Evolutionary conservation across 495 filamentous ascomycete species (phyloP), one percentile per base, ranked within the genome.

Genomic region (Hypoxylon fragiforme): DNA sequence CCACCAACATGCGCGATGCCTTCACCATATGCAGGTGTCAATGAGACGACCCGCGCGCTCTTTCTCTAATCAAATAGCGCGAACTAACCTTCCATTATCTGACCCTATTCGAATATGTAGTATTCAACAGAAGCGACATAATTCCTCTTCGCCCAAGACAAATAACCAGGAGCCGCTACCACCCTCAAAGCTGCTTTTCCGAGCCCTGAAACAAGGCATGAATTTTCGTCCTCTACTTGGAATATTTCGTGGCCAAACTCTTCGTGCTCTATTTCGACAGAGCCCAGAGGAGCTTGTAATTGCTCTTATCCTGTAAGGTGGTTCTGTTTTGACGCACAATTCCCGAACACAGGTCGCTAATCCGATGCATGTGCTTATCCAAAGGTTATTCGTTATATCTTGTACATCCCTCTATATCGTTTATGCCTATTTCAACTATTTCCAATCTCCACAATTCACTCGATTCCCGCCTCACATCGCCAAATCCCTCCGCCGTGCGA

Each of bases 391-490:
- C 21, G 79, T 75, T 15, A 72, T 88, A 13, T 39, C 85, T 41
- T 78, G 70, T 24, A 69, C 74, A 49, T 69, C 83, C 6, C 66
- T 75, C 54, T 88, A 85, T 63, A 60, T 72, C 15, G 77, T 78
- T 53, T 87, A 85, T 62, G 62, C 85, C 46, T 90, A 92, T 75
- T 70, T 83, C 24, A 83, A 70, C 48, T 85, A 87, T 52, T 92
- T 89, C 71, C 77, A 87, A 63, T 66, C 70, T 9, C 55, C 51
- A 13, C 69, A 75, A 55, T 77, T 78, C 60, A 78, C 75, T 21
- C 82, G 86, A 36, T 97, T 86, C 72, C 94, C 94, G 1, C 80
- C 85, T 26, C 80, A 85, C 8, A 86, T 97, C 21, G 87, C 90
- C 7, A 83, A 86, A 40, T 79, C 86, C 39, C 78, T 99, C 9